Base-by-base conservation (phyloP, 176 grass and related monocot species). In the Hsuehochloa calcarea region DNA sequence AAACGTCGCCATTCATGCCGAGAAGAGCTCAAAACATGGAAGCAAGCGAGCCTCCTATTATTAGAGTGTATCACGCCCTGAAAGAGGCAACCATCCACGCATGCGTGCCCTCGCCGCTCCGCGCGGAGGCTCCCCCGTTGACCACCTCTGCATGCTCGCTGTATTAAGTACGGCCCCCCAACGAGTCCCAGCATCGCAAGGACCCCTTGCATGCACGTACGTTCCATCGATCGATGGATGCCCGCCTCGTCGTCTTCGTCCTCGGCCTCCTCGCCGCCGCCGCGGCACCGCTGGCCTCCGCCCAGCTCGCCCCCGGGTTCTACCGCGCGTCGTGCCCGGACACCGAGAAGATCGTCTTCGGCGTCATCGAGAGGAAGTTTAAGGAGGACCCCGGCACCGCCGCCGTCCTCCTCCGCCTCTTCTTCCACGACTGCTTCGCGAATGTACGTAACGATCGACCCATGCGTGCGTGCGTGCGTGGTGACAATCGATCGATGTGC, bases 371-470 rank as follows among this genome's bases (percentile, higher is more conserved):
- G 75, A 59, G 58, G 54, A 46, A 41, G 16, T 72, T 92, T 80
- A 80, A 80, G 70, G 39, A 4, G 45, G 87, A 92, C 43, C 46
- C 84, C 26, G 67, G 64, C 84, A 79, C 72, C 46, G 46, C 91
- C 39, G 55, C 91, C 43, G 55, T 38, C 63, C 72, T 90, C 39
- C 91, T 92, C 85, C 84, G 91, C 39, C 85, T 90, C 70, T 2
- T 85, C 56, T 92, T 92, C 87, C 86, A 88, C 56, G 86, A 92
- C 65, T 92, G 86, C 83, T 89, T 89, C 73, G 78, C 83, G 3
- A 89, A 82, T 72, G 90, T 85, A 80, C 63, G 74, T 58, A 65
- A 17, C 3, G 20, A 10, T n/a, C 54, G 54, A n/a, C 22, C 60
- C 78, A 4, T 17, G 51, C 10, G 72, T 22, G 46, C 41, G 12